These are phyloP conservation scores for Xylaria grammica DNA, from an alignment of 495 filamentous ascomycete genomes.

Conservation along the genomic window DNA sequence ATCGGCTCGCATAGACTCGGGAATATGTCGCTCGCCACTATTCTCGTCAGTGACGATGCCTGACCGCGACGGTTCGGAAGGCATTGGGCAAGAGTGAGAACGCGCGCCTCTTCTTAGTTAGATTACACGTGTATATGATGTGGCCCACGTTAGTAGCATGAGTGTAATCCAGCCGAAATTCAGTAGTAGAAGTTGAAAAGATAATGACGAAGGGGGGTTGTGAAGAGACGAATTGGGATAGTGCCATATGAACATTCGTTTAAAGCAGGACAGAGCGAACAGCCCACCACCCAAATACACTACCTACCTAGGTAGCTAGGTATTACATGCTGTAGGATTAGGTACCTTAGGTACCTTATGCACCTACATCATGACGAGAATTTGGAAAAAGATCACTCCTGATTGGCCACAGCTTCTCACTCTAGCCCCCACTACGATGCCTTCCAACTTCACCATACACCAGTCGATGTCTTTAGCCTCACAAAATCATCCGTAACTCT, in stretches of 20 bases:
- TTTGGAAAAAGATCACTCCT: no score
- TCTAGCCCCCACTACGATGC: no score
- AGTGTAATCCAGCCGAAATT: background rate
- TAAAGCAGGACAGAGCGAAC: slow-evolving; percentile 4
- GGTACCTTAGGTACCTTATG: no score
- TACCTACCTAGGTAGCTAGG: no score
- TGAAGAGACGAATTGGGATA: background rate
- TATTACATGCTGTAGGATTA: no score
- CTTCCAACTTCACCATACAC: no score
- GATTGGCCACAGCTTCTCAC: no score
- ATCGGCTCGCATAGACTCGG: slow-evolving; percentile 83
- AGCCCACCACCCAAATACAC: background rate
- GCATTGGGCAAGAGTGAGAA: slow-evolving; percentile 46
- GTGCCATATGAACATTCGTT: background rate
- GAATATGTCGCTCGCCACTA: slow-evolving; percentile 85
- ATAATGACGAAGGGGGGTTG: background rate
- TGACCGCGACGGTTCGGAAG: slow-evolving; percentile 56
- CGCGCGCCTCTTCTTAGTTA: slow-evolving; percentile 25
- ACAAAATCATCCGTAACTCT: slow-evolving; percentile 18
- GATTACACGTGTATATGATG: slow-evolving; percentile 4
- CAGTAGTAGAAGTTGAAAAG: background rate
- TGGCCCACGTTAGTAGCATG: background rate
- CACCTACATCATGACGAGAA: no score
- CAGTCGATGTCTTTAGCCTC: slow-evolving; percentile 16
- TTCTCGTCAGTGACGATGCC: slow-evolving; percentile 76